Conservation (phyloP, 257 asterid species). For the Solanum dulcamara region DNA sequence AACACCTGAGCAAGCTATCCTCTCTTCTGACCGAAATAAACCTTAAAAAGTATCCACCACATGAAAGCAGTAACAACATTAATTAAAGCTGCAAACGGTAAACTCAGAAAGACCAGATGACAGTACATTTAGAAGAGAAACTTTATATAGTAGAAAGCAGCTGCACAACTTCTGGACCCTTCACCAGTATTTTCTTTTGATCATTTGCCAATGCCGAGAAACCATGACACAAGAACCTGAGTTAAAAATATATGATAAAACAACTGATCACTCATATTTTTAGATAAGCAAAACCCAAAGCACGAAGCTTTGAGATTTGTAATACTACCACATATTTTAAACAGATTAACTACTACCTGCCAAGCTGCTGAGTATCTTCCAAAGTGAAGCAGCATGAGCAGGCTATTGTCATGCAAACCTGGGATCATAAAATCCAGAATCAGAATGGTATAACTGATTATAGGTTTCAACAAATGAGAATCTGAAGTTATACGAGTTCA, state of each 20-base stretch:
- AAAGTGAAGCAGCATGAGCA: conserved; percentile 50
- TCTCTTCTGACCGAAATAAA: not conserved
- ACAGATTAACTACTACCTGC: conserved; percentile 45
- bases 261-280: not conserved
- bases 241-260: not conserved
- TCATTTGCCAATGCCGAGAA: conserved; percentile 5
- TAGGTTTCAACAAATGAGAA: not conserved
- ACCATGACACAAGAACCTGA: conserved; percentile 27
- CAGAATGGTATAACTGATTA: not conserved
- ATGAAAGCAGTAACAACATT: not conserved
- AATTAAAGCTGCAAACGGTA: not conserved
- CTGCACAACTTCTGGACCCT: conserved; percentile 3
- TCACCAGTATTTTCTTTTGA: not conserved
- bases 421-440: not conserved
- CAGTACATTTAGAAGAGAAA: not conserved
- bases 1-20: not conserved
- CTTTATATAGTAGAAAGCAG: not conserved
- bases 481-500: not conserved
- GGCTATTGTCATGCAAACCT: conserved; percentile 35
- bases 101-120: not conserved
- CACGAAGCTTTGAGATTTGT: not conserved
- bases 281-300: not conserved
- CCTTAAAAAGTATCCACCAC: not conserved
- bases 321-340: conserved; percentile 27
- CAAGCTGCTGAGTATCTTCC: conserved; percentile 50